phyloP scores from a whole-genome alignment of 352 stramenopile genomes.

The Phytophthora litchii region DNA sequence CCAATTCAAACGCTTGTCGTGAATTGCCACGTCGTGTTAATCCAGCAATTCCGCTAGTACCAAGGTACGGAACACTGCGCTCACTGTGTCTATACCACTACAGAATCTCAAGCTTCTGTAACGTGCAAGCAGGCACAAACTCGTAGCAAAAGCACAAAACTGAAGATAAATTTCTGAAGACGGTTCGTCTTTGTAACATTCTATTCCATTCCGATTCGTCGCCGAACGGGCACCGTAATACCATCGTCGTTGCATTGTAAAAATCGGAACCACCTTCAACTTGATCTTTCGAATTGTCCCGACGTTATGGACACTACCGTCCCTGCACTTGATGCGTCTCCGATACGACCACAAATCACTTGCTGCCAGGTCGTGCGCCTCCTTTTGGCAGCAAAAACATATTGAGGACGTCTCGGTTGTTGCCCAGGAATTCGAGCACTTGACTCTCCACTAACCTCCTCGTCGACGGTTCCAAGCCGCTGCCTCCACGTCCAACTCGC shows the following conservation, averaged over 20 bases:
- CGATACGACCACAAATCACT: constrained; percentile 19
- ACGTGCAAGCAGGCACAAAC: not conserved
- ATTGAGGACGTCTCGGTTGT: constrained; percentile 76
- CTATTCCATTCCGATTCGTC: constrained; percentile 13
- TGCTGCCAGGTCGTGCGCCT: constrained; percentile 17
- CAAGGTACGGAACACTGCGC: not conserved
- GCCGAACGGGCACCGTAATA: constrained; percentile 7
- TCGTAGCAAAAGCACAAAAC: not conserved
- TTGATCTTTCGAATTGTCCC: constrained; percentile 32
- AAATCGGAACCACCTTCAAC: constrained; percentile 10
- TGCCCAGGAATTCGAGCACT: constrained; percentile 74
- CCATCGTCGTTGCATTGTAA: constrained; percentile 21
- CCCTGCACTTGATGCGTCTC: constrained; percentile 3
- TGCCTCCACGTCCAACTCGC: constrained; percentile 69
- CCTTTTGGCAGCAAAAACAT: constrained; percentile 80
- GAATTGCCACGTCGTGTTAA: not conserved
- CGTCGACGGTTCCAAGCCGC: constrained; percentile 63
- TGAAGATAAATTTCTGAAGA: not conserved
- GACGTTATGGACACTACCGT: constrained; percentile 13
- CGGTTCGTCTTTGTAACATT: constrained; percentile 1
- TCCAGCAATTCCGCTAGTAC: not conserved
- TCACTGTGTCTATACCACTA: not conserved
- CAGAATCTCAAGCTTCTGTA: not conserved
- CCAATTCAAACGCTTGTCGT: not conserved
- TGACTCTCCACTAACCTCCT: constrained; percentile 82